Base-by-base conservation (phyloP, 2,329 filamentous ascomycete genomes). In the Eutypa lata region DNA sequence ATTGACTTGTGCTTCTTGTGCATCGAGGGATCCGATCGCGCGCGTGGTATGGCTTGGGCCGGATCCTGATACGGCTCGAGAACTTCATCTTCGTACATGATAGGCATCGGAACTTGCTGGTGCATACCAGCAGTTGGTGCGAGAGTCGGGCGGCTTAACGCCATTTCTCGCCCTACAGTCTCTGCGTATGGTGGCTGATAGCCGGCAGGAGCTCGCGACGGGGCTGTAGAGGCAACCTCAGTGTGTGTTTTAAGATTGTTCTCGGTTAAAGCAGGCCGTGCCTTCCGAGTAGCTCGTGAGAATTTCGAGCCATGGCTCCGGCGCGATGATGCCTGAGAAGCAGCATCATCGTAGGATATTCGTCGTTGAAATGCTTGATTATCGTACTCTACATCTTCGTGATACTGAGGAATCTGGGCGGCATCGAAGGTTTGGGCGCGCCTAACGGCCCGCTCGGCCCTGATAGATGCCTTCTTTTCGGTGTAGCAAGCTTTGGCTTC, bases 401-500 rank as follows among this genome's bases (percentile, higher is more conserved):
- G 61, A 49, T 68, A 68, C 31, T 63, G 62, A 31, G 61, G 61
- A 52, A 57, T 60, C 56, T 49, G 54, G 51, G 61, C 52, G 45
- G 68, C 67, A 53, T 81, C 75, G 57, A 76, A 80, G 3, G 79
- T 87, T 57, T 86, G 81, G 51, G 87, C 79, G 64, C 87, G 85
- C 63, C 85, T 82, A 44, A 69, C 57, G n/a, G 69, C 67, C 14
- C 74, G 74, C 60, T 90, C 84, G 19, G 87, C 84, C 68, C 85
- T 86, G 62, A 96, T 81, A 61, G 91, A 85, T 7, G 90, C 88
- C 71, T 95, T 96, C 67, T 90, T 90, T 66, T 96, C 90, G 53
- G 87, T 82, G 73, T 97, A 97, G 53, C 90, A 89, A 50, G 87
- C 84, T 68, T 90, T 91, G 58, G 92, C 93, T 68, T 97, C 91